Evolutionary conservation across 139 green algal genomes (phyloP), one percentile per base, ranked within the genome.

Genomic region (Raphidocelis subcapitata): DNA sequence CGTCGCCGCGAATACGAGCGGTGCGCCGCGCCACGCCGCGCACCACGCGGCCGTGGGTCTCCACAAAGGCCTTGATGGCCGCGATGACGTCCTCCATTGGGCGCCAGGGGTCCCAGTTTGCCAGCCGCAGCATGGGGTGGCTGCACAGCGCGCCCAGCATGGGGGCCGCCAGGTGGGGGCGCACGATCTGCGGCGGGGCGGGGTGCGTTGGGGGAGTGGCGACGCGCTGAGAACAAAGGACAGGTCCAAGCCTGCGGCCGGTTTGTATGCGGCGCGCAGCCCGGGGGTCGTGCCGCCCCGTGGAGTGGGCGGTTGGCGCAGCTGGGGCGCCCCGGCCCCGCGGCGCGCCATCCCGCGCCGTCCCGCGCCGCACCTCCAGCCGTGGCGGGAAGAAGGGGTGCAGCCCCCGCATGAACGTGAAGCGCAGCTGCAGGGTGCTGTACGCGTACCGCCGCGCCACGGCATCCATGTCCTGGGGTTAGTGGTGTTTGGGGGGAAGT

Each of bases 311-410:
- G n/a, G n/a, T n/a, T n/a, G n/a, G n/a, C n/a, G n/a, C n/a, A n/a
- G n/a, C n/a, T n/a, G n/a, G n/a, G n/a, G n/a, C n/a, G n/a, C n/a
- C n/a, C n/a, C n/a, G n/a, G n/a, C n/a, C n/a, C n/a, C n/a, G n/a
- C n/a, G n/a, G n/a, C n/a, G n/a, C n/a, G n/a, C n/a, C n/a, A n/a
- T n/a, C n/a, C n/a, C n/a, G n/a, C n/a, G n/a, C n/a, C n/a, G n/a
- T n/a, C n/a, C n/a, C n/a, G n/a, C n/a, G n/a, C 62, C 90, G 33
- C 35, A 93, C 62, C 74, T 90, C 79, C 65, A 93, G 73, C 2
- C 49, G 60, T n/a, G 91, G 88, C 2, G 91, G 89, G 78, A 90
- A 96, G 74, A 96, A 96, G 54, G 91, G 91, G 73, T 96, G 88
- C 82, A 96, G 81, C 28, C 87, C 89, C 31, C 91, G 85, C 81